Evolutionary conservation across 495 filamentous ascomycete genomes (phyloP), one percentile per base, ranked within the genome.

Genomic region (Aspergillus bertholletiae): DNA sequence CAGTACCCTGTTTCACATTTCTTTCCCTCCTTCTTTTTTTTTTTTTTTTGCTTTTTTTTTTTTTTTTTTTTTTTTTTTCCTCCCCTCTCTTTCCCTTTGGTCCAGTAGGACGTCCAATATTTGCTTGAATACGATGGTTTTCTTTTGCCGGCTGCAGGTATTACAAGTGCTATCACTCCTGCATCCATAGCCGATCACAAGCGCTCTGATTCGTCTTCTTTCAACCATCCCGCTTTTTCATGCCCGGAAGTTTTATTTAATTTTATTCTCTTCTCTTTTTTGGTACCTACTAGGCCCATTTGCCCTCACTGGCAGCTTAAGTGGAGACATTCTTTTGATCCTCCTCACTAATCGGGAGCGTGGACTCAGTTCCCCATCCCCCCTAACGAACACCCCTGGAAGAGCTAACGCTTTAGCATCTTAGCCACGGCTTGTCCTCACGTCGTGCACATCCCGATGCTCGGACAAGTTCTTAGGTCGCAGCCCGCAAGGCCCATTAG

Each of bases 311-410:
- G 70, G 67, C 64, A 70, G 68, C 67, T 74, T 39, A 50, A 40
- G 68, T 70, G 68, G 69, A 68, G 58, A 58, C 59, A 44, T 55
- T 55, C 34, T 34, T 26, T 62, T 59, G 62, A 55, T 66, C 60
- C 50, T 62, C 41, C 49, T 57, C 61, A 66, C 66, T 73, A 70
- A 65, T 71, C 59, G 61, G 66, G 68, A 67, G 58, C 60, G 55
- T 64, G 67, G 52, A 55, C 59, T 68, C 61, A 53, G 50, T 71
- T 70, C 66, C 66, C 66, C 69, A 68, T 70, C 48, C 57, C 64
- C 70, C 63, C 64, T 68, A 68, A 71, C 62, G 66, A 74, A 74
- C 71, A 64, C 68, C 71, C 69, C 69, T 68, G 64, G 59, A 55
- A 43, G 55, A 54, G 51, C 57, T 64, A 60, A 60, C 40, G 40